Base-by-base conservation (phyloP, 371 early-diverging fungal genomes). In the Lichtheimia ornata region DNA sequence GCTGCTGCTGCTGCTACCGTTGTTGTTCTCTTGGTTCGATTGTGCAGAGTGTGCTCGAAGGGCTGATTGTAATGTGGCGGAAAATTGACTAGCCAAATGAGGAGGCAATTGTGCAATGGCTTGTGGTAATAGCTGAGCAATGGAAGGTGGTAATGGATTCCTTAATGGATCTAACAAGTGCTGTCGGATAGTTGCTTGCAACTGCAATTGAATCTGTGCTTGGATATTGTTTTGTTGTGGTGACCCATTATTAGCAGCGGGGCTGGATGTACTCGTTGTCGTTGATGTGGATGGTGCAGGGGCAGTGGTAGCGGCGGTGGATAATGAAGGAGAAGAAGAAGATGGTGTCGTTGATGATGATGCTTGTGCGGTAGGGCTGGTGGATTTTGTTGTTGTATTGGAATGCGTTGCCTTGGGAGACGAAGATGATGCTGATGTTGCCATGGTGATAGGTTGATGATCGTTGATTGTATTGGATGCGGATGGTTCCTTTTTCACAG, bases 91-190 rank as follows among this genome's bases (percentile, higher is more conserved):
- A 5, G 79, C 79, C 41, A 79, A 47, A 50, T 76, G 74, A 44
- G 76, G 76, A 25, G 79, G 79, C 20, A 79, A 50, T 44, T 79
- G 79, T 5, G 79, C 74, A 52, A 79, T 76, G 0, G 79, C 79
- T 41, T 79, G 76, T 0, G 79, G 79, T 49, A 79, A 52, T 12
- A 76, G 55, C 41, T 76, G 74, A 11, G 76, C 71, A 27, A 79
- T 72, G 11, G 79, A 70, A 11, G 79, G 64, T 4, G 79, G 79
- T n/a, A 79, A 61, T 35, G 79, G 79, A 56, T 74, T 62, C 6
- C 63, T 64, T 27, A 76, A 56, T 56, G 79, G 79, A 56, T 79
- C 76, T 15, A 79, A 49, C 30, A 79, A 59, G 56, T 79, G 79
- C 24, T 79, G 79, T 12, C 73, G 61, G 27, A 79, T 76, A 18